Evolutionary conservation across 106 monocot genomes (phyloP), one percentile per base, ranked within the genome.

Genomic region (Apostasia shenzhenica): DNA sequence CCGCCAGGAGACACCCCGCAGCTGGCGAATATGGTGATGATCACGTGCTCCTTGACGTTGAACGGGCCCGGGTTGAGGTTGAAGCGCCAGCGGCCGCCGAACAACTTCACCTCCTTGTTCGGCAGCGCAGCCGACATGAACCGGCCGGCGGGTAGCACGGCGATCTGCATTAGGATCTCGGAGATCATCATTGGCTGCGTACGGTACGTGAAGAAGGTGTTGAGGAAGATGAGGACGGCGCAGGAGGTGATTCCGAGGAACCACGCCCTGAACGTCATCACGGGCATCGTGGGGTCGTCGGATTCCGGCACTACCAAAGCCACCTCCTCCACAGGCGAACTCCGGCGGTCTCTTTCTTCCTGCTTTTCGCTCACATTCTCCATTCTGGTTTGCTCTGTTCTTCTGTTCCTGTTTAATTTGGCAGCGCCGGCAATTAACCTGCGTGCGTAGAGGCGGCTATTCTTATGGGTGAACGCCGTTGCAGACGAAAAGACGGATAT

Each of bases 1-100:
- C 84, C 88, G 5, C 88, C 88, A 14, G 37, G 2, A 3, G 81
- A 81, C 52, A 83, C 86, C 3, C 86, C 91, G 44, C 76, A 79
- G 63, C 68, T 84, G 26, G 91, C 91, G 60, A 91, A 91, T 3
- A 87, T 63, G 43, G 87, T 87, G 58, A 91, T 80, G 56, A 91
- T 79, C 2, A 87, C 87, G 50, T 91, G 91, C 73, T 91, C 91
- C 82, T 91, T 91, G 5, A 91, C 78, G 49, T 87, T 91, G 59
- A 91, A 91, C 0, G 87, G 91, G 1, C 91, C 87, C 5, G 91
- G 91, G 53, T 91, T 91, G 55, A 87, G 71, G 48, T 72, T 78
- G 41, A 91, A 84, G 9, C 70, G 47, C 70, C 67, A 80, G 7
- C 40, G n/a, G 6, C 71, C 51, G 14, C 81, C 70, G 0, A 75